Evolutionary conservation across 176 grass and related monocot genomes (phyloP), one percentile per base, ranked within the genome.

Genomic region (Oryza nivara): DNA sequence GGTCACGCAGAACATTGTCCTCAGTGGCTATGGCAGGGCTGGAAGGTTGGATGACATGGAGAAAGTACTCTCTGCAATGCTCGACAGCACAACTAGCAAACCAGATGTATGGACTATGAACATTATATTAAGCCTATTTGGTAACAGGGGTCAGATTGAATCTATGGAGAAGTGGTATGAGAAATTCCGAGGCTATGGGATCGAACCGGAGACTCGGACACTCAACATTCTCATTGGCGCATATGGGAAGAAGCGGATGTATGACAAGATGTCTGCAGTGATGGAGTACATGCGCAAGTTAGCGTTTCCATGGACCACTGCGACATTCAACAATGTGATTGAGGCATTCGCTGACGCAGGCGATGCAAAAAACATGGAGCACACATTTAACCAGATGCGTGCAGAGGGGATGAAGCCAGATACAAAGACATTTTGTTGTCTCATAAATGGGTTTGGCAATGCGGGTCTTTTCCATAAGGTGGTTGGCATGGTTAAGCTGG

Each of bases 211-310:
- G 76, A 95, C 91, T 1, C 87, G 92, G 11, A 98, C 96, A n/a
- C 91, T 95, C 30, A 98, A 95, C 83, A 98, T 98, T 82, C 82
- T 95, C 78, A 95, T 98, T 60, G 93, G 96, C 12, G 80, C 92
- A 36, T 98, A 98, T 9, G 93, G 96, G 68, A 98, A 98, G 85
- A 93, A 83, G 86, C 86, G 87, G 40, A 87, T 98, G 87, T 93
- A 95, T 9, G 83, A 98, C 78, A 98, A 98, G 72, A 98, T 98
- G 96, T 90, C 93, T 12, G 65, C 96, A 0, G 93, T 98, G 20
- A 98, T 98, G 92, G 96, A 98, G 81, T 92, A 98, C 89, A 98
- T 98, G 96, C 87, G 96, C 25, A 98, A 82, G 85, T 75, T 95
- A 38, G 79, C 88, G 0, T 93, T 98, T 72, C 93, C 89, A 25